Evolutionary conservation across 1,284 basidiomycete genomes (phyloP), one percentile per base, ranked within the genome.

Genomic region (Boletus smithii): DNA sequence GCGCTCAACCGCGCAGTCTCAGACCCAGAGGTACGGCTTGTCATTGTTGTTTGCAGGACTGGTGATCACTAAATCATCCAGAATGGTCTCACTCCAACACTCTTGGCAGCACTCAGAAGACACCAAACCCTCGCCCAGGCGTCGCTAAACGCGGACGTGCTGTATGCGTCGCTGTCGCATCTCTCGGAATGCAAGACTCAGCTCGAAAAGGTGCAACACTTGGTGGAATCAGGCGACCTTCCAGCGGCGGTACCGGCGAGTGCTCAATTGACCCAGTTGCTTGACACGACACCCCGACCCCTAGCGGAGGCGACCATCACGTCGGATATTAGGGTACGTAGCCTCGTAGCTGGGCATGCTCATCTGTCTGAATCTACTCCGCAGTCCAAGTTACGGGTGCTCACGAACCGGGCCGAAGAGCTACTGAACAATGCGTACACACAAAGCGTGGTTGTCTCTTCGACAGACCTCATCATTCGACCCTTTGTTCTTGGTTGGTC

Each of bases 381-480:
- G 1, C 55, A 88, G 85, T 72, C 70, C 42, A 77, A 71, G 55
- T 74, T 79, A 51, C 73, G 74, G 46, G 74, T 77, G 2, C 66
- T 77, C 8, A 74, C 73, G 53, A 80, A 84, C 48, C 75, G 77
- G 26, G 67, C 79, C 5, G 81, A 87, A 57, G 88, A 90, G 50
- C 82, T 88, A 55, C 70, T 91, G 16, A 77, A 74, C 51, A 81
- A 87, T 44, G 84, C 83, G 2, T 89, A 80, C 56, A 65, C 74
- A 13, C 74, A 79, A 51, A 74, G 80, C 55, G 65, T 91, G 18
- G 58, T 71, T 2, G 58, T 85, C 23, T 73, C 76, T 7, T 62
- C 76, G 2, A 72, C 71, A 8, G 72, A 75, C 49, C 56, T 87
- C 18, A 60, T 67, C 16, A 71, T 88, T 45, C 69, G 68, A 44